phyloP scores from a whole-genome alignment of 2,329 filamentous ascomycete species.

The Cladobotryum protrusum region DNA sequence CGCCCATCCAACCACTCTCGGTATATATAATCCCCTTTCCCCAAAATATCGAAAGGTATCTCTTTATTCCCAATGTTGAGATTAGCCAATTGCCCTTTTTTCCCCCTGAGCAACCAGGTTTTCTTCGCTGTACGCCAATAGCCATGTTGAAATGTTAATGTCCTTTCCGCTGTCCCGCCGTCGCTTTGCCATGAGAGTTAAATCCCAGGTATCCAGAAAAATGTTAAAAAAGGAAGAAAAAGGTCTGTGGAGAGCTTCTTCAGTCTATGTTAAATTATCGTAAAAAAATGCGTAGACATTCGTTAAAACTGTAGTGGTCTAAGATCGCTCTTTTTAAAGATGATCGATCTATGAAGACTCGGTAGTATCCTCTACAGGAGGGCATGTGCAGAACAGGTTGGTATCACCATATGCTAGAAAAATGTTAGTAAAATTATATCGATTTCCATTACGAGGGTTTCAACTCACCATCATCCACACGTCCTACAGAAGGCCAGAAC shows the following conservation, averaged over 20 bases:
- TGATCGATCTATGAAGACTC: constrained; percentile 6
- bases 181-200: too few relatives aligned
- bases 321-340: too few relatives aligned
- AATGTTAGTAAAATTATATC: constrained; percentile 3
- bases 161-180: constrained; percentile 2
- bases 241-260: neutral
- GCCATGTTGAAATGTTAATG: constrained; percentile 19
- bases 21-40: too few relatives aligned
- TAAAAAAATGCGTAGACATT: neutral
- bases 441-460: neutral
- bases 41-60: neutral
- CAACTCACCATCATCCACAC: constrained; percentile 77
- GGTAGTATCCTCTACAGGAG: constrained; percentile 65
- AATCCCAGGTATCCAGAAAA: neutral
- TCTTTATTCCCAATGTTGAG: constrained; percentile 18
- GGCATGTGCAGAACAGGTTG: constrained; percentile 93
- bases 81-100: constrained; percentile 14
- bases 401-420: constrained; percentile 73
- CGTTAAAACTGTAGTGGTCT: neutral
- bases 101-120: neutral
- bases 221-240: constrained; percentile 7
- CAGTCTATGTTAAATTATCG: neutral
- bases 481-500: constrained; percentile 87
- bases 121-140: constrained; percentile 6
- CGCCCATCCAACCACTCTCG: too few relatives aligned